A percentile compares a stretch with the other conserved stretches of the same genome.
Conservation (phyloP, 768 basidiomycete genomes). For the Sutorius australiensis region DNA sequence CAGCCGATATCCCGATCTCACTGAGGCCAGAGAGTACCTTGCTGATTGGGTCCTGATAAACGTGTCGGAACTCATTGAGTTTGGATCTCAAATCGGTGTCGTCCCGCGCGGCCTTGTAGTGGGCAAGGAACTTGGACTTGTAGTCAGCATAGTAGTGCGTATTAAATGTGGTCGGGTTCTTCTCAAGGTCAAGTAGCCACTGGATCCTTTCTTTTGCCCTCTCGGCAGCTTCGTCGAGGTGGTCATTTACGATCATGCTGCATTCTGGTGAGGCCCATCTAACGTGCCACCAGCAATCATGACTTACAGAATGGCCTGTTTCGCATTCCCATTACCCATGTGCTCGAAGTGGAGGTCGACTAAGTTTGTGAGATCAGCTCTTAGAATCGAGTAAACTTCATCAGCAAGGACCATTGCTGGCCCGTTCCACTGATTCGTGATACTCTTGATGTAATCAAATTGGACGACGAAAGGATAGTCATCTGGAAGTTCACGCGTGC, state of each 20-base stretch:
- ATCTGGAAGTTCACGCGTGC: constrained; percentile 67
- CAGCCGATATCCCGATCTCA: constrained; percentile 29
- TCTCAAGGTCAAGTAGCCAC: constrained; percentile 50
- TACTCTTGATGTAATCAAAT: constrained; percentile 41
- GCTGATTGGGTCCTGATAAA: constrained; percentile 16
- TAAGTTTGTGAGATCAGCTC: constrained; percentile 38
- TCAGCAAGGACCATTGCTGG: constrained; percentile 49
- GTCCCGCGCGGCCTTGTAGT: constrained; percentile 40
- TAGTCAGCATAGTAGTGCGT: constrained; percentile 49
- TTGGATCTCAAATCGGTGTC: constrained; percentile 4
- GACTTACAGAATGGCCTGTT: constrained; percentile 45
- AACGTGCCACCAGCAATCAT: fast-evolving
- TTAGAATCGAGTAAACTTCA: constrained; percentile 35
- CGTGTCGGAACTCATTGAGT: background rate
- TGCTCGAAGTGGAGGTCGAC: constrained; percentile 47
- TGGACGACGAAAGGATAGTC: constrained; percentile 64
- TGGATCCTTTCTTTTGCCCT: constrained; percentile 39
- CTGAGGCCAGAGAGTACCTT: constrained; percentile 23
- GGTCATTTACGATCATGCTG: constrained; percentile 50
- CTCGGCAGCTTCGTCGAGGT: constrained; percentile 43
- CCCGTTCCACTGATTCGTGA: constrained; percentile 45
- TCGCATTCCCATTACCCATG: constrained; percentile 51
- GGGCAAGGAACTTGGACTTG: constrained; percentile 44
- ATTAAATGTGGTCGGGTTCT: constrained; percentile 50
- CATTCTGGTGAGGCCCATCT: background rate